phyloP scores from a whole-genome alignment of 2,329 filamentous ascomycete species.

The Ambrosiella beaveri region DNA sequence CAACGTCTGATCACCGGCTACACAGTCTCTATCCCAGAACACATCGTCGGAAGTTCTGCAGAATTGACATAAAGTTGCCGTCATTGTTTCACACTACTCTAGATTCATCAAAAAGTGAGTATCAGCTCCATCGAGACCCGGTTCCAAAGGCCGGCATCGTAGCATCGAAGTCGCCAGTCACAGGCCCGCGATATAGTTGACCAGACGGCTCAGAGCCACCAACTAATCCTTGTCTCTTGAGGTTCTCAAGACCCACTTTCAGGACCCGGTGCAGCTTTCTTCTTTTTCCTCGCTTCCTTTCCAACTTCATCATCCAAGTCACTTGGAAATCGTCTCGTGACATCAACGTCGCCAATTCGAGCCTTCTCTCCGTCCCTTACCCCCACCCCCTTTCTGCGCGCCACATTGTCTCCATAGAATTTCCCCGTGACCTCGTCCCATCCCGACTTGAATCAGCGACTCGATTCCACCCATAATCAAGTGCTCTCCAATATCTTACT shows the following conservation, averaged over 20 bases:
- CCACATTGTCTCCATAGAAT: neutral
- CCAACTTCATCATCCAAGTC: neutral
- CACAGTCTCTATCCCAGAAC: neutral
- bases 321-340: slow-evolving; percentile 5
- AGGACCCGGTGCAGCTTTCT: slow-evolving; percentile 1
- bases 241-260: neutral
- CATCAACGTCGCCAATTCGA: slow-evolving; percentile 1
- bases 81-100: neutral
- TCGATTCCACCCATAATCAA: slow-evolving; percentile 11
- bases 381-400: slow-evolving; percentile 1
- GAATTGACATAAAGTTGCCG: neutral
- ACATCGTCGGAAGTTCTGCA: too few species aligned
- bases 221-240: neutral
- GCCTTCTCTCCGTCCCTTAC: neutral
- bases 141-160: too few species aligned
- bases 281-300: slow-evolving; percentile 2
- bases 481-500: neutral
- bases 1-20: neutral
- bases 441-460: slow-evolving; percentile 9
- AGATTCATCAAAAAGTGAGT: neutral
- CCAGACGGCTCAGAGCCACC: neutral
- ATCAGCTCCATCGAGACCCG: neutral
- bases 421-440: slow-evolving; percentile 1
- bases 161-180: neutral
- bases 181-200: neutral